phyloP scores from a whole-genome alignment of 2,329 filamentous ascomycete species.

The Curvularia verruculosa region DNA sequence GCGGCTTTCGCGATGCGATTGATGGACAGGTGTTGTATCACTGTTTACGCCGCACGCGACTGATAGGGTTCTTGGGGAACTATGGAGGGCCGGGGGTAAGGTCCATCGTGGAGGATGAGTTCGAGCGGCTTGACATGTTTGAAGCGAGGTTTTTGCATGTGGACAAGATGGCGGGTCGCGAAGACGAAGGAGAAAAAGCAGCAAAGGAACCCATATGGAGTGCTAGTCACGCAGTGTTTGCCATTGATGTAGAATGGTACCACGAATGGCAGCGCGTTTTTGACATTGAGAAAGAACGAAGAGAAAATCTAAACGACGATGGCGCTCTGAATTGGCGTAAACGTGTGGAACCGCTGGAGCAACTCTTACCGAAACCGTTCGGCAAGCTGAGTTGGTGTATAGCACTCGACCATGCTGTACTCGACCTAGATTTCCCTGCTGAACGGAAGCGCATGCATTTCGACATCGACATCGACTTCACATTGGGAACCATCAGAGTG shows the following conservation, averaged over 20 bases:
- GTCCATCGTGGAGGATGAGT: slow-evolving; percentile 24
- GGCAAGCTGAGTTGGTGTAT: slow-evolving; percentile 37
- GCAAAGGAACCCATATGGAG: slow-evolving; percentile 22
- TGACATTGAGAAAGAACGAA: not conserved
- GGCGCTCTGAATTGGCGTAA: slow-evolving; percentile 7
- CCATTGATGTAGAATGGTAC: slow-evolving; percentile 30
- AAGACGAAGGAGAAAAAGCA: not conserved
- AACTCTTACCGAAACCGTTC: slow-evolving; percentile 14
- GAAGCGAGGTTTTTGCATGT: slow-evolving; percentile 19
- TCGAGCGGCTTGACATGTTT: slow-evolving; percentile 27
- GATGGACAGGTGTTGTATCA: slow-evolving; percentile 36
- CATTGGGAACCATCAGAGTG: slow-evolving; percentile 12
- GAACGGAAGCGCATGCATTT: slow-evolving; percentile 11
- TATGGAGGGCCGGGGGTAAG: too few species aligned
- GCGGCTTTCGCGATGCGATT: slow-evolving; percentile 41
- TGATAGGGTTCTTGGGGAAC: slow-evolving; percentile 33
- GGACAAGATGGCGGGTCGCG: not conserved
- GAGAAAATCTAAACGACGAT: slow-evolving; percentile 1
- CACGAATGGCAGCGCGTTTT: slow-evolving; percentile 5
- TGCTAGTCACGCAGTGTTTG: slow-evolving; percentile 28
- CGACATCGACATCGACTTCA: slow-evolving; percentile 18
- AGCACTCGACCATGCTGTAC: slow-evolving; percentile 31
- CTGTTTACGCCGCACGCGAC: slow-evolving; percentile 26
- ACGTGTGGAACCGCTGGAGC: slow-evolving; percentile 15
- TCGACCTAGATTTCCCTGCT: slow-evolving; percentile 31